phyloP scores from a whole-genome alignment of 2,329 filamentous ascomycete genomes.

The Colletotrichum sp. region DNA sequence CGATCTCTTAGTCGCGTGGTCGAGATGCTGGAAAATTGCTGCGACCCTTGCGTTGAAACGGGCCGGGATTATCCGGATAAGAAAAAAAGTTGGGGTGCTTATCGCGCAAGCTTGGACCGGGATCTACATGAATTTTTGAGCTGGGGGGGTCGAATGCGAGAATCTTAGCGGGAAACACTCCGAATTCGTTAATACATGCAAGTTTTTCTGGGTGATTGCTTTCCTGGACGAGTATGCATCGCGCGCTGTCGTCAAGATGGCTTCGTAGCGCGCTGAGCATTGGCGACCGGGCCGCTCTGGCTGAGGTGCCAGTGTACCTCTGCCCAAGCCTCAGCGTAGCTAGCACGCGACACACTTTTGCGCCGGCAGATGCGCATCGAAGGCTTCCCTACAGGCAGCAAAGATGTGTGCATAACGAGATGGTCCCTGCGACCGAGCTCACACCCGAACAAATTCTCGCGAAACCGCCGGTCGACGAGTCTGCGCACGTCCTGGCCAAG shows the following conservation, averaged over 20 bases:
- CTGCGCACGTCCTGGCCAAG: constrained; percentile 1
- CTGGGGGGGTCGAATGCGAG: neutral
- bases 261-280: constrained; percentile 48
- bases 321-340: constrained; percentile 38
- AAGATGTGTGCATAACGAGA: constrained; percentile 31
- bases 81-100: neutral
- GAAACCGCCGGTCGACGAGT: neutral
- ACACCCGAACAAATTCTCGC: neutral
- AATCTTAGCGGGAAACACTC: neutral
- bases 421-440: neutral
- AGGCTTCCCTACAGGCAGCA: constrained; percentile 15
- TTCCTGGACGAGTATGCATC: constrained; percentile 42
- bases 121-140: constrained; percentile 7
- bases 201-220: neutral
- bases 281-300: constrained; percentile 36
- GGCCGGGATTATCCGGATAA: constrained; percentile 17
- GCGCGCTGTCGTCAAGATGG: constrained; percentile 47
- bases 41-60: constrained; percentile 11
- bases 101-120: neutral
- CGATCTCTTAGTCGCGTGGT: constrained; percentile 9
- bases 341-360: constrained; percentile 3
- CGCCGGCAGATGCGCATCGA: constrained; percentile 23
- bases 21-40: constrained; percentile 22
- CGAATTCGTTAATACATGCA: neutral
- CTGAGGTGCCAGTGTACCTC: constrained; percentile 52